Base-by-base conservation (phyloP, 2,329 filamentous ascomycete genomes). In the Podosphaera fusca region DNA sequence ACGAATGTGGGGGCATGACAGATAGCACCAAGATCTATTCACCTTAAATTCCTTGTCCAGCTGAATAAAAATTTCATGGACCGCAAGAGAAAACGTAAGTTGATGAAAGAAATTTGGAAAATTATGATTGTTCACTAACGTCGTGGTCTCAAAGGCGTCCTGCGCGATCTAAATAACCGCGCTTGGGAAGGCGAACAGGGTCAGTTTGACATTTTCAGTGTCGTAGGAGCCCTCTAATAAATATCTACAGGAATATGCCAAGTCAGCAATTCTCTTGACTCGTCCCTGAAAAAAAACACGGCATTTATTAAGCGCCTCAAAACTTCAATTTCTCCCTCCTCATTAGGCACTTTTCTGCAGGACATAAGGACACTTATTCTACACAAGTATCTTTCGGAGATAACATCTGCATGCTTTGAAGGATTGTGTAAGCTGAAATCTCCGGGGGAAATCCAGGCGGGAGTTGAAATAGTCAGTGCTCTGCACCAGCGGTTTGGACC, bases 271-370 rank as follows among this genome's bases (percentile, higher is more conserved):
- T 84, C 85, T 35, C 82, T 96, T 66, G 90, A 96, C 70, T 95
- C 90, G 56, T 92, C 89, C 55, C 76, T 96, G 69, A 95, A 95
- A 73, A 96, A 95, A 75, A 96, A 96, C 66, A 96, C 90, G 3
- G 88, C 89, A 62, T 95, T 96, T 70, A 96, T 96, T 68, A 95
- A 95, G 72, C 87, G 90, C 66, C 76, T 96, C 57, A 86, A 90
- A 64, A 95, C 90, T 58, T 86, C 87, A 59, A 82, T 96, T 61
- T 89, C 85, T 61, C 73, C 86, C 54, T 76, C 87, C 58, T 86
- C 85, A 57, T 80, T 89, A 57, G 75, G 79, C 62, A 92, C 87
- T 59, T 94, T 96, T 70, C 73, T 95, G 53, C 81, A 90, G 68
- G 90, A 96, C 68, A 89, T 95, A 64, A 83, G 85, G 64, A 85